Conservation (phyloP, 2,329 filamentous ascomycete species). For the Aspergillus arachidicola region DNA sequence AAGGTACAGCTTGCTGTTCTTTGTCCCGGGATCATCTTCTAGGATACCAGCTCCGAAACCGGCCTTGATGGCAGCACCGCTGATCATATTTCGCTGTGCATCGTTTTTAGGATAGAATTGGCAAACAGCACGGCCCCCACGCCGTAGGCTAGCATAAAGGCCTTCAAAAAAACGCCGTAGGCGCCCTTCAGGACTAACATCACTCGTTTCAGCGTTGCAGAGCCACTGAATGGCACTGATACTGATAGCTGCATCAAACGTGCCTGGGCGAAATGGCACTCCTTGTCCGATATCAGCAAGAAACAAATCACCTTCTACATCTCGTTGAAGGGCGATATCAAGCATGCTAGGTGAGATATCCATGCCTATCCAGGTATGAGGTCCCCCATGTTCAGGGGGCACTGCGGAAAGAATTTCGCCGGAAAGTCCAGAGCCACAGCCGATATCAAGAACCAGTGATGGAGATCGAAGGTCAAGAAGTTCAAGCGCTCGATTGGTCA, state of each 20-base stretch:
- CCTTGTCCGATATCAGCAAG: conserved; percentile 95
- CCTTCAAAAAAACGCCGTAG: conserved; percentile 89
- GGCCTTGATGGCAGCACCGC: conserved; percentile 83
- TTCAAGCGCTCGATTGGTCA: conserved; percentile 91
- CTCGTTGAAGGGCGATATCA: conserved; percentile 87
- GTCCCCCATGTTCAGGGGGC: conserved; percentile 70
- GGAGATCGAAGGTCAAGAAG: conserved; percentile 79
- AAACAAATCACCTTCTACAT: conserved; percentile 91
- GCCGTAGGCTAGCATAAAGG: conserved; percentile 77
- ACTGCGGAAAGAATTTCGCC: conserved; percentile 88
- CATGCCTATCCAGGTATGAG: conserved; percentile 96
- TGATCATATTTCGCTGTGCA: conserved; percentile 88
- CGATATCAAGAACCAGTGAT: conserved; percentile 92
- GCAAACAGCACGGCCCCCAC: conserved; percentile 88
- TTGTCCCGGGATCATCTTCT: conserved; percentile 94
- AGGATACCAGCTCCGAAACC: conserved; percentile 94
- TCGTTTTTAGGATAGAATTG: conserved; percentile 99
- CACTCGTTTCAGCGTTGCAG: conserved; percentile 89
- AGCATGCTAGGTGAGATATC: conserved; percentile 96
- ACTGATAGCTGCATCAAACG: conserved; percentile 92
- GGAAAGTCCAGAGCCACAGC: conserved; percentile 90
- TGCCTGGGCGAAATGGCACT: conserved; percentile 86
- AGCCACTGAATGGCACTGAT: conserved; percentile 98
- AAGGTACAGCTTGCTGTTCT: conserved; percentile 94
- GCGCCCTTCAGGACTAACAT: conserved; percentile 77